Evolutionary conservation across 73 alveolate species (phyloP), one percentile per base, ranked within the genome.

Genomic region (Tetrahymena borealis): DNA sequence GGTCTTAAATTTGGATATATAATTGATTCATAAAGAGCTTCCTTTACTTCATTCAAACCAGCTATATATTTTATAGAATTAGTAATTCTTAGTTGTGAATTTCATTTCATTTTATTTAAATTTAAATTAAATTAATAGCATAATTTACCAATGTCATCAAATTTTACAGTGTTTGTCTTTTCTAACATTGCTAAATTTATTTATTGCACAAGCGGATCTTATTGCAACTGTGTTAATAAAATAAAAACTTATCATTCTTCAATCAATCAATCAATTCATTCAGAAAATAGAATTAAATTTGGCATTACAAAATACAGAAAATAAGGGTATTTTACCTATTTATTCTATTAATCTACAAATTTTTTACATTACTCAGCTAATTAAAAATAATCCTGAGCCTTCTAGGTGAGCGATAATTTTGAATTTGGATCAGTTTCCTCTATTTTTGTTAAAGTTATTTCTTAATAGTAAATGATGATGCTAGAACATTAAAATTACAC

Each of bases 1-100:
- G 99, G 99, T 39, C 99, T 94, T n/a, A 97, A 91, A 96, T 98
- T 95, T 28, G 99, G 99, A 97, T 99, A 96, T 11, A 99, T 96
- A 40, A 99, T 97, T 38, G 98, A 97, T 94, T 99, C 99, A 37
- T 97, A 96, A 38, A 99, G 96, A 39, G 98, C 97, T 38, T 96
- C 97, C 93, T 99, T 99, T 13, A 99, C 99, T 78, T 95, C 96
- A 33, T 97, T 98, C 60, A 99, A 96, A 9, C 99, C 99, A 35
- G 99, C 99, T 33, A 98, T 98, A 91, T 60, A 18, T 60, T 60
- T 60, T 18, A 15, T 24, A 4, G 33, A 60, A 60, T 24, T 1
- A 24, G 35, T 24, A 60, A 60, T 15, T 4, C n/a, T n/a, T n/a
- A n/a, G n/a, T n/a, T n/a, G n/a, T n/a, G n/a, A n/a, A n/a, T n/a